A percentile compares a stretch with the other conserved stretches of the same genome.
Conservation (phyloP, 441 rosid species). For the Metrosideros polymorpha region DNA sequence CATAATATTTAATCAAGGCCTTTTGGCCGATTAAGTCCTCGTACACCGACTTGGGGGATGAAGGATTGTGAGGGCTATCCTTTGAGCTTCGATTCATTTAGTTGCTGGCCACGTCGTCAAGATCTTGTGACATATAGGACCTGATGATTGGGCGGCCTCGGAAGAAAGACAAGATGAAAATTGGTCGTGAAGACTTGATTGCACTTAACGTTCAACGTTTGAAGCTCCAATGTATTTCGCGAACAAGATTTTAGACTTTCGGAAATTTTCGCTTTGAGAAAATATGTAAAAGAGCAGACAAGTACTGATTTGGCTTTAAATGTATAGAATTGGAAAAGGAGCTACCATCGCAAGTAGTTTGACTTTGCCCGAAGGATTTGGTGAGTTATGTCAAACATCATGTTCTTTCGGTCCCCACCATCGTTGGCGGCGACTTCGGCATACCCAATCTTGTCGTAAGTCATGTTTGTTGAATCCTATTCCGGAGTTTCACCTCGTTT, state of each 20-base stretch:
- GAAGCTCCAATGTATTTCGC: no score
- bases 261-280: no score
- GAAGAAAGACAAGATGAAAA: background rate
- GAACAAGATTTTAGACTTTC: no score
- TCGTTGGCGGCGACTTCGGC: background rate
- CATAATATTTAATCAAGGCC: background rate
- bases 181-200: background rate
- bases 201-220: no score
- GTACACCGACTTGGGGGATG: background rate
- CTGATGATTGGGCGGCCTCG: rapidly evolving
- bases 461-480: background rate
- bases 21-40: background rate
- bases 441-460: background rate
- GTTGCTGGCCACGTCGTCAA: background rate
- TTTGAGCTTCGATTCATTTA: background rate
- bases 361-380: background rate
- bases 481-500: background rate
- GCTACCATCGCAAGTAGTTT: background rate
- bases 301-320: background rate
- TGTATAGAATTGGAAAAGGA: background rate
- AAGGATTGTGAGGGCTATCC: background rate
- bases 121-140: background rate
- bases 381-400: background rate
- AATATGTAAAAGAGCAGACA: no score
- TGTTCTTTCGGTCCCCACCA: background rate